Evolutionary conservation across 1,284 basidiomycete genomes (phyloP).

Genomic region (Cryptococcus sp.): DNA sequence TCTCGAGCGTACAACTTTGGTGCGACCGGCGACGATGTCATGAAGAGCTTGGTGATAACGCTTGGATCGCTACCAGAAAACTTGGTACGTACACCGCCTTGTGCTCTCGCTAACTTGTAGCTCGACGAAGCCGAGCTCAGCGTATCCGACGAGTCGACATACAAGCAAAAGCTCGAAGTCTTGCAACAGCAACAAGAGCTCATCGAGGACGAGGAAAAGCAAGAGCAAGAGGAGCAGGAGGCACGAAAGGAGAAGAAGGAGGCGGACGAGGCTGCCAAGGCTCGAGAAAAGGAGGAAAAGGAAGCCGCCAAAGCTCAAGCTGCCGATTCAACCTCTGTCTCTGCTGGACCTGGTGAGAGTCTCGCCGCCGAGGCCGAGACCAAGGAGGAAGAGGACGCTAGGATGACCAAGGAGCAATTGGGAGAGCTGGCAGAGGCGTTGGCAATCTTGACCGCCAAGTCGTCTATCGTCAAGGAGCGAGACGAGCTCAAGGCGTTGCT

Average conservation of each 20-base stretch:
- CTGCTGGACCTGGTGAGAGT: not conserved
- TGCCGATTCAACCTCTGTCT: slow-evolving; percentile 13
- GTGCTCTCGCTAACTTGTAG: slow-evolving; percentile 46
- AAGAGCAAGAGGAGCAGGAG: slow-evolving; percentile 92
- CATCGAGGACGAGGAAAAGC: slow-evolving; percentile 97
- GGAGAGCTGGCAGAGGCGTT: slow-evolving; percentile 90
- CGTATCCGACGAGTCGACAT: slow-evolving; percentile 87
- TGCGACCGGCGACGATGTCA: slow-evolving; percentile 71
- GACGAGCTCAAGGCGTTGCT: slow-evolving; percentile 83
- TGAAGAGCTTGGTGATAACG: slow-evolving; percentile 80
- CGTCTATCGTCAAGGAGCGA: slow-evolving; percentile 94
- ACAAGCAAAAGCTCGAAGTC: slow-evolving; percentile 97
- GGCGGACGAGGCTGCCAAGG: slow-evolving; percentile 47
- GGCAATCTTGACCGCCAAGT: slow-evolving; percentile 85
- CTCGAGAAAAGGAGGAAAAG: slow-evolving; percentile 56
- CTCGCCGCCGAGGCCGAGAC: slow-evolving; percentile 9
- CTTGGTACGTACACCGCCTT: slow-evolving; percentile 53
- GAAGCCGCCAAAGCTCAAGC: slow-evolving; percentile 75
- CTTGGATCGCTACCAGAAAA: slow-evolving; percentile 91
- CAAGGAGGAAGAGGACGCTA: slow-evolving; percentile 55
- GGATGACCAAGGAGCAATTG: slow-evolving; percentile 96
- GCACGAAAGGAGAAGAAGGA: slow-evolving; percentile 79
- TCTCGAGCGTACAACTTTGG: slow-evolving; percentile 94
- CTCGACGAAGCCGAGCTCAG: slow-evolving; percentile 95
- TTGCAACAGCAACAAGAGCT: slow-evolving; percentile 98